These are phyloP conservation scores for Pseudogymnoascus sp. DNA, from an alignment of 2,329 filamentous ascomycete species.

Conservation along the genomic window DNA sequence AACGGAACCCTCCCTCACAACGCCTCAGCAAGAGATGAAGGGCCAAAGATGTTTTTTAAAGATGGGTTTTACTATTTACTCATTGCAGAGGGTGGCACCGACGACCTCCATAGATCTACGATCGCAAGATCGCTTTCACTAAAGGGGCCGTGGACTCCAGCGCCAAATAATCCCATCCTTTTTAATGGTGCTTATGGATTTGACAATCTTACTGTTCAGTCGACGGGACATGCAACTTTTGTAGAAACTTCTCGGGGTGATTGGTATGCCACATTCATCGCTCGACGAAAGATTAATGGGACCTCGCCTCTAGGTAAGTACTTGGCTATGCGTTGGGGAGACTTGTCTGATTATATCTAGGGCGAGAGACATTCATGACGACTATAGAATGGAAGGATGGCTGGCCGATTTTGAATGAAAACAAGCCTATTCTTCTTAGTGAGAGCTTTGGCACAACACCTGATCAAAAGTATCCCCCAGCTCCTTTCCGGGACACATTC, in stretches of 20 bases:
- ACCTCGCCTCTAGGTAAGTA: slow-evolving; percentile 14
- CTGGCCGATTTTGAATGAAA: slow-evolving; percentile 15
- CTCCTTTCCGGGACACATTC: slow-evolving; percentile 14
- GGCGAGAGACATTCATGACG: slow-evolving; percentile 16
- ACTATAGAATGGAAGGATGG: slow-evolving; percentile 15
- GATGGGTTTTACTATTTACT: slow-evolving; percentile 14
- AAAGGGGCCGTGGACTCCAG: slow-evolving; percentile 11
- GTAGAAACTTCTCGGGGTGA: slow-evolving; percentile 12
- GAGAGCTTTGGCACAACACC: slow-evolving; percentile 12
- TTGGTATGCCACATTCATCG: slow-evolving; percentile 15
- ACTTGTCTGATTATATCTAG: neutral
- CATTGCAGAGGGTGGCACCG: slow-evolving; percentile 14
- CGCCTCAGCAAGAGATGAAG: slow-evolving; percentile 9
- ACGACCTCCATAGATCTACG: slow-evolving; percentile 12
- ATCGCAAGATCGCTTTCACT: slow-evolving; percentile 13
- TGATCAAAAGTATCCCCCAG: slow-evolving; percentile 10
- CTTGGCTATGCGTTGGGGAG: neutral
- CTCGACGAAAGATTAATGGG: slow-evolving; percentile 16
- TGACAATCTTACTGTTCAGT: slow-evolving; percentile 15
- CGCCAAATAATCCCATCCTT: slow-evolving; percentile 15
- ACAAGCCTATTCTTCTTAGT: slow-evolving; percentile 14
- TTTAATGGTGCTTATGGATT: slow-evolving; percentile 15
- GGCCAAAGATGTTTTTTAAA: slow-evolving; percentile 13
- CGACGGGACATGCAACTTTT: slow-evolving; percentile 15
- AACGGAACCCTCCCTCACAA: slow-evolving; percentile 13